Base-by-base conservation (phyloP, 2,329 filamentous ascomycete species). In the Arthrobotrys entomopaga region DNA sequence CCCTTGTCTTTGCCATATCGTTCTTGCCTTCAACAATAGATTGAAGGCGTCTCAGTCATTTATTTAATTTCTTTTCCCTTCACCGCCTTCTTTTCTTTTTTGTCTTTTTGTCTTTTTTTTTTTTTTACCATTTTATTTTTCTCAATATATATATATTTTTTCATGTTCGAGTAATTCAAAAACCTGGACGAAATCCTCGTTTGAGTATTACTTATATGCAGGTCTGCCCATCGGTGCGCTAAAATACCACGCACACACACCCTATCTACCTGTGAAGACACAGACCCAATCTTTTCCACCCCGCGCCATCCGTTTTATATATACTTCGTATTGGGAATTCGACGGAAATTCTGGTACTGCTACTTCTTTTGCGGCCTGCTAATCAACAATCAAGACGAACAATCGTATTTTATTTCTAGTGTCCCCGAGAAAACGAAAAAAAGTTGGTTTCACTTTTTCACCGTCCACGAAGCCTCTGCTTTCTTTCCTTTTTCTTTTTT, bases 241-340 rank as follows among this genome's bases (percentile, higher is more conserved):
- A 65, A 57, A 66, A 59, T 50, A 60, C 40, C 49, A 57, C 46
- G 46, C 42, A n/a, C 50, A 64, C 66, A 43, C 42, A 61, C 26
- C 38, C 48, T 34, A 34, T 34, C 5, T 34, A 34, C 29, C 29
- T 34, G 29, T 34, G 10, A 34, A 34, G 7, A 34, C 29, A 10
- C 29, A 56, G 54, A 42, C 50, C 50, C 40, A 24, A 60, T 60
- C 67, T 54, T 72, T 60, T 20, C 50, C 66, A 65, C 67, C 67
- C 60, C 60, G 29, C 29, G 60, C 69, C 61, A 48, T 61, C 52
- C 61, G 56, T 66, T 34, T 61, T 61, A 65, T 66, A 73, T 64
- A 71, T 53, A 66, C 56, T 66, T 66, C 61, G 54, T 61, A 65
- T 73, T 73, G 34, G 60, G 58, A 26, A 60, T 61, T 73, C 43